Conservation (phyloP, 2,329 filamentous ascomycete genomes). For the Ophiostoma novo-ulmi region DNA sequence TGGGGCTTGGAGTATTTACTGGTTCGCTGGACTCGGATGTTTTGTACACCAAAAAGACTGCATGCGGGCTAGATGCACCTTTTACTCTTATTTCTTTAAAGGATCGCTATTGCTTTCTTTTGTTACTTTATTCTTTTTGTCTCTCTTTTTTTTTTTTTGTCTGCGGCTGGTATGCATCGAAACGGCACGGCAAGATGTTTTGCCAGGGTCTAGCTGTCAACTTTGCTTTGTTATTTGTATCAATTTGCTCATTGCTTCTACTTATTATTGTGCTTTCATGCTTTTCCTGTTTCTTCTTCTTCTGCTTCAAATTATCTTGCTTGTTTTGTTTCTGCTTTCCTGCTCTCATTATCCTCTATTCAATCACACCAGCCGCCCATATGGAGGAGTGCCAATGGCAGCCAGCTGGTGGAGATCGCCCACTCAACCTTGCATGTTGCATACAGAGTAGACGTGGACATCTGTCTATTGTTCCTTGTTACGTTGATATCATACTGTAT, state of each 20-base stretch:
- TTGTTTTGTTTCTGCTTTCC: background rate
- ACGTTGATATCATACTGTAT: no score
- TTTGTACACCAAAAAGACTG: background rate
- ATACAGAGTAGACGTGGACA: background rate
- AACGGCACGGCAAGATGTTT: no score
- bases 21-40: background rate
- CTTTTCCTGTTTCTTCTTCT: no score
- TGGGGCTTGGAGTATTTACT: background rate
- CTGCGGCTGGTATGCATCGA: no score
- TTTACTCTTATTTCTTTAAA: background rate
- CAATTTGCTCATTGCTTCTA: no score
- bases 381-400: background rate
- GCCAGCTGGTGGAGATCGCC: background rate
- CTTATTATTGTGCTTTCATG: no score
- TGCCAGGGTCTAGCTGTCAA: no score
- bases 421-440: background rate
- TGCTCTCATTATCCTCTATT: background rate
- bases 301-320: no score
- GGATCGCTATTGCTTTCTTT: background rate
- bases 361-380: background rate
- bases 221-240: constrained; percentile 1
- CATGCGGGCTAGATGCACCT: background rate
- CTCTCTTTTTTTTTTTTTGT: background rate
- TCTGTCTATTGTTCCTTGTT: background rate
- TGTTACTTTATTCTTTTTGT: constrained; percentile 14